A percentile compares a stretch with the other conserved stretches of the same genome.
These are phyloP conservation scores for Tagetes patula DNA, from an alignment of 129 eudicot species.

Conservation along the genomic window DNA sequence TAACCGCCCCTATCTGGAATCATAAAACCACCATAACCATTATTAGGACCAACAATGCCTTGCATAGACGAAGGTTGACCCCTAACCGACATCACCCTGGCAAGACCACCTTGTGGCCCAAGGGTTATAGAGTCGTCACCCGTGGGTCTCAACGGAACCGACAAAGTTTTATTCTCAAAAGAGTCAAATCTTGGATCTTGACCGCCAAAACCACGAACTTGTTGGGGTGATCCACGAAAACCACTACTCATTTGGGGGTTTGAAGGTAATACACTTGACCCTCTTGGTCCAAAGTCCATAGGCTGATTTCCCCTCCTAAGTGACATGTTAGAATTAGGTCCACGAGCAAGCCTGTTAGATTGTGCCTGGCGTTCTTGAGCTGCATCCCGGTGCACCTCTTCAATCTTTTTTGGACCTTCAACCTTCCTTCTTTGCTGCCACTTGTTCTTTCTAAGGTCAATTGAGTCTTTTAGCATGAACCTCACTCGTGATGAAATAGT, in stretches of 20 bases:
- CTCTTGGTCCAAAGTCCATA: conserved; percentile 63
- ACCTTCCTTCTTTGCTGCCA: conserved; percentile 93
- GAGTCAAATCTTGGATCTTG: conserved; percentile 68
- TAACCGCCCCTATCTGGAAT: conserved; percentile 52
- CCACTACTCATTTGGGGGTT: conserved; percentile 55
- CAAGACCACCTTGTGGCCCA: conserved; percentile 98
- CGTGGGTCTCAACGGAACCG: conserved; percentile 62
- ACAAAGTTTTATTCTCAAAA: conserved; percentile 55
- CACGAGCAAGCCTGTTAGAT: conserved; percentile 63
- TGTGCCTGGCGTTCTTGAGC: conserved; percentile 63
- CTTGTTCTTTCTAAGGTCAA: conserved; percentile 78
- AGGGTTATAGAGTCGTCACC: conserved; percentile 74
- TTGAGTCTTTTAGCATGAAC: conserved; percentile 73
- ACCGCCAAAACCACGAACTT: conserved; percentile 56
- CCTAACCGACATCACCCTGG: conserved; percentile 83
- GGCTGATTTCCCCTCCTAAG: conserved; percentile 70
- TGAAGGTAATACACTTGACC: conserved; percentile 53
- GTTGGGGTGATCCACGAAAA: conserved; percentile 58
- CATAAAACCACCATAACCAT: conserved; percentile 49
- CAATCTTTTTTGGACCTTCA: conserved; percentile 94
- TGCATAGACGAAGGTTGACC: conserved; percentile 57
- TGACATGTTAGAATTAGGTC: conserved; percentile 55
- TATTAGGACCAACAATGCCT: conserved; percentile 49
- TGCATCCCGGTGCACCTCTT: conserved; percentile 59
- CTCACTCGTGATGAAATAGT: conserved; percentile 77